phyloP scores from a whole-genome alignment of 2,329 filamentous ascomycete species.

The Bimuria novae-zelandiae region DNA sequence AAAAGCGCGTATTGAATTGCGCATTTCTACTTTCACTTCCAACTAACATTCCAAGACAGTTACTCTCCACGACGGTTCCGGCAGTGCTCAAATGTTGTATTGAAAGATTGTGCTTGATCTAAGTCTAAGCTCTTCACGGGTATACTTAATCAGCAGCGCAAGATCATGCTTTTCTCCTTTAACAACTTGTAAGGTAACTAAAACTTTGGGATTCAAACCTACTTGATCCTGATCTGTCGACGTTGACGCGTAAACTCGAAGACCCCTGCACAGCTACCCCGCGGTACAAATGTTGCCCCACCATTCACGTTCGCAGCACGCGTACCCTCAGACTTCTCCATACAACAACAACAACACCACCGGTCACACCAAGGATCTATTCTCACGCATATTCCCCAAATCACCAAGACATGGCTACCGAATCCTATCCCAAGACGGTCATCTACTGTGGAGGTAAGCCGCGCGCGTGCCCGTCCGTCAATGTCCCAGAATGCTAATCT shows the following conservation, averaged over 20 bases:
- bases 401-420: slow-evolving; percentile 36
- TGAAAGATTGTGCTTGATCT: too few relatives aligned
- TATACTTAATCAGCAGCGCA: too few relatives aligned
- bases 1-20: too few relatives aligned
- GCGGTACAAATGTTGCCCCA: slow-evolving; percentile 11
- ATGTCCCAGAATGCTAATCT: slow-evolving; percentile 23
- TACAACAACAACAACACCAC: slow-evolving; percentile 12
- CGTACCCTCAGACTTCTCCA: slow-evolving; percentile 10
- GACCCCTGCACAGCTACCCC: slow-evolving; percentile 16
- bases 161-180: too few relatives aligned
- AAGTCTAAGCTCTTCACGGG: too few relatives aligned
- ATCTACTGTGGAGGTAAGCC: slow-evolving; percentile 65
- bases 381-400: background rate
- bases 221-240: background rate
- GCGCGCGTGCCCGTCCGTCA: too few relatives aligned
- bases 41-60: too few relatives aligned
- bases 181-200: too few relatives aligned
- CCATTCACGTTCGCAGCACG: slow-evolving; percentile 11
- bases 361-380: background rate
- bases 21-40: too few relatives aligned
- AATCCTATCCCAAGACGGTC: slow-evolving; percentile 55
- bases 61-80: too few relatives aligned
- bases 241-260: background rate
- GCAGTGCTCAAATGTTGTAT: too few relatives aligned
- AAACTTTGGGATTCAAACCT: too few relatives aligned